Evolutionary conservation across 371 early-diverging fungal species (phyloP).

Genomic region (Mortierella sp.): DNA sequence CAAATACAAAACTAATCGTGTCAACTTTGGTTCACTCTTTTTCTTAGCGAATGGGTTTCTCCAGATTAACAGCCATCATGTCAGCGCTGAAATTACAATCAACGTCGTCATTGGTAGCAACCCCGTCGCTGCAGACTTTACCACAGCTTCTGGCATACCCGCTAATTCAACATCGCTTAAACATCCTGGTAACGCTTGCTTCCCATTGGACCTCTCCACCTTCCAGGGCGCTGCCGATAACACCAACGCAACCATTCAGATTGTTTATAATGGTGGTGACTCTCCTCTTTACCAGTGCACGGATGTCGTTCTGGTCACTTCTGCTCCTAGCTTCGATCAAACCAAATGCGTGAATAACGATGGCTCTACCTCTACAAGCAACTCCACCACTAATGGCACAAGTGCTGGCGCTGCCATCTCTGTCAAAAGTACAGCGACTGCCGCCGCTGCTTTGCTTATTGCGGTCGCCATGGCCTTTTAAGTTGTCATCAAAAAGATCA

Average conservation of each 20-base stretch:
- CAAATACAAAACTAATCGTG: neutral
- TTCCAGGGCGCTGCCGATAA: conserved; percentile 58
- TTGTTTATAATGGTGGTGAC: conserved; percentile 71
- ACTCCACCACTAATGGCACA: conserved; percentile 2
- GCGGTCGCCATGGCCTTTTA: conserved; percentile 23
- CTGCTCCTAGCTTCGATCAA: conserved; percentile 58
- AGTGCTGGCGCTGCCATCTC: conserved; percentile 11
- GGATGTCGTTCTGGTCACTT: conserved; percentile 63
- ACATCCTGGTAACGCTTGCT: conserved; percentile 63
- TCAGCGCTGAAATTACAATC: conserved; percentile 60
- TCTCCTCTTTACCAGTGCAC: conserved; percentile 70
- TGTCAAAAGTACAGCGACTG: conserved; percentile 15
- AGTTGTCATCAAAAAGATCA: neutral
- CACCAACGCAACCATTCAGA: conserved; percentile 67
- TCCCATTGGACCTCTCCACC: conserved; percentile 56
- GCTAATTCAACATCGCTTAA: conserved; percentile 33
- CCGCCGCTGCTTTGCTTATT: conserved; percentile 22
- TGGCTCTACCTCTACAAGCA: conserved; percentile 15
- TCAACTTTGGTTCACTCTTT: neutral
- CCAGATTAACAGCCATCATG: conserved; percentile 64
- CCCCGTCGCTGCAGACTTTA: conserved; percentile 57
- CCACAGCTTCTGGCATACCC: conserved; percentile 50
- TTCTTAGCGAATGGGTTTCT: conserved; percentile 61
- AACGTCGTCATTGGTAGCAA: conserved; percentile 59
- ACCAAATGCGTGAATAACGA: conserved; percentile 61